Evolutionary conservation across 495 filamentous ascomycete species (phyloP).

Genomic region (Hypoxylon lienhwacheense): DNA sequence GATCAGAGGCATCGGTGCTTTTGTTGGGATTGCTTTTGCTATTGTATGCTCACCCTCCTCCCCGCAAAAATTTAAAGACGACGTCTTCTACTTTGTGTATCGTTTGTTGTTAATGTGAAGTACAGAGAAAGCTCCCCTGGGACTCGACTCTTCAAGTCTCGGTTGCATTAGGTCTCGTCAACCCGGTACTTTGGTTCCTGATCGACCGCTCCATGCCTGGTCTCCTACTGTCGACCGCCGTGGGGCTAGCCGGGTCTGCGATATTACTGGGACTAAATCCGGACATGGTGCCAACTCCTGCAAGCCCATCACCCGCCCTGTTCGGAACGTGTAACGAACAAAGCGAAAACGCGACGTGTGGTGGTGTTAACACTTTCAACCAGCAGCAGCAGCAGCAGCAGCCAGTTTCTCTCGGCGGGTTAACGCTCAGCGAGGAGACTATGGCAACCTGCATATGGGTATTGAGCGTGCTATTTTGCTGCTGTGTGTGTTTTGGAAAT

Average conservation of each 20-base stretch:
- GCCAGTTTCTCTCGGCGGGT: conserved; percentile 48
- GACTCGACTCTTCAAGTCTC: conserved; percentile 92
- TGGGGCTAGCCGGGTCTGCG: conserved; percentile 73
- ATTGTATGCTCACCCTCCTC: conserved; percentile 63
- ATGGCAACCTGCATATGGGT: conserved; percentile 85
- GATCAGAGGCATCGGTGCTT: conserved; percentile 85
- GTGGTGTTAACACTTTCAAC: background rate
- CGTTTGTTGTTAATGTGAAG: conserved; percentile 29
- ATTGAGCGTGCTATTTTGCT: conserved; percentile 89
- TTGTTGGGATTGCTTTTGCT: conserved; percentile 94
- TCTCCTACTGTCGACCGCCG: conserved; percentile 69
- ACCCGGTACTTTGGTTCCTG: conserved; percentile 94
- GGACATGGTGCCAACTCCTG: conserved; percentile 70
- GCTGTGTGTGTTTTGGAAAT: conserved; percentile 93
- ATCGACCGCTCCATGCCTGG: conserved; percentile 88
- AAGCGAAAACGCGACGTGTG: conserved; percentile 22
- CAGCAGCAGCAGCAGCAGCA: conserved; percentile 18
- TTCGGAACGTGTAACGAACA: conserved; percentile 27
- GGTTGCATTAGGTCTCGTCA: conserved; percentile 84
- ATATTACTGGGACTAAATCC: conserved; percentile 73
- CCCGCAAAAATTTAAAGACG: background rate
- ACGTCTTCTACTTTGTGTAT: conserved; percentile 1
- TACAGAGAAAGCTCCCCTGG: conserved; percentile 83
- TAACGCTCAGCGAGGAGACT: conserved; percentile 66
- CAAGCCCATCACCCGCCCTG: conserved; percentile 20